Evolutionary conservation across 257 asterid species (phyloP), one percentile per base, ranked within the genome.

Genomic region (Nicotiana attenuata): DNA sequence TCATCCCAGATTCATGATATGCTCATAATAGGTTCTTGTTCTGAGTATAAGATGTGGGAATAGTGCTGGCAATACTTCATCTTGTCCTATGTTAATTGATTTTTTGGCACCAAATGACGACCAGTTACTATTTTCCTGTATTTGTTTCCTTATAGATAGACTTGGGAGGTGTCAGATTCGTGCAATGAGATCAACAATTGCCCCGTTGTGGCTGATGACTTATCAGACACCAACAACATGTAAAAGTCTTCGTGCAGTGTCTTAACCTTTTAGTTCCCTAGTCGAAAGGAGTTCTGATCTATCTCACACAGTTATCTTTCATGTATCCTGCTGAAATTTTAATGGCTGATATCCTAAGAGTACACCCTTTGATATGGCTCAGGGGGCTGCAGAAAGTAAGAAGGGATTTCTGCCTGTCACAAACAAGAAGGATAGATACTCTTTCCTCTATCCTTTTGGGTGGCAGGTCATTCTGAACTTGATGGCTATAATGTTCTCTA

Each of bases 321-420:
- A 47, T 75, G 45, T 75, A 50, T 22, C 24, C 52, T 50, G 66
- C 82, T 55, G 69, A 63, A 47, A 81, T 83, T 81, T 50, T 64
- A 33, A 77, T 65, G 86, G 82, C 88, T 86, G 92, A 85, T 67
- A 84, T 85, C 89, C 93, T 89, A 87, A 88, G 86, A 81, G 78
- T 88, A 85, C 88, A 81, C 86, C 45, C 76, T 79, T 91, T 93
- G 92, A 88, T 89, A 80, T 92, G 90, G 84, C 86, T 93, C 97
- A 95, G 98, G 92, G 89, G 89, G 97, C 97, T 89, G 95, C 97
- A 90, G 97, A 92, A 92, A 57, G 86, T 81, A 93, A 91, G 90
- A 93, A 94, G 88, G 98, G 97, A 80, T 94, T 92, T 87, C 84
- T 90, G 82, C 61, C 88, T 9, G 95, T 91, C 85, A 88, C 90